Base-by-base conservation (phyloP, 2,329 filamentous ascomycete species). In the Dothiorella sarmentorum region DNA sequence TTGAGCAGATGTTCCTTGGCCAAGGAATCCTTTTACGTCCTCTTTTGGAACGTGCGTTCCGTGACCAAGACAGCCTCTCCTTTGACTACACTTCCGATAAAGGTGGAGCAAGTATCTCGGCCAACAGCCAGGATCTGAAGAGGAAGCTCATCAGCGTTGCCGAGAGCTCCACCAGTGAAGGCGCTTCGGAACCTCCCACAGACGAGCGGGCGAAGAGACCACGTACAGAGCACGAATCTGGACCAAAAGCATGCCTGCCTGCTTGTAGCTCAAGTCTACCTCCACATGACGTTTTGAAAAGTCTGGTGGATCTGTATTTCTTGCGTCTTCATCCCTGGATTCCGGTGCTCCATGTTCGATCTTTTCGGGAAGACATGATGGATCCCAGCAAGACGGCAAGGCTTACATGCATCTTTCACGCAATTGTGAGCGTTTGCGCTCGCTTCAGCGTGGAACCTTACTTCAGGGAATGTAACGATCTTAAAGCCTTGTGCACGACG, bases 281-380 rank as follows among this genome's bases (percentile, higher is more conserved):
- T 7, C 59, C 63, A 40, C 10, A 57, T 31, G 66, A 68, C n/a
- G 38, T 71, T 1, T 58, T 71, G 7, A 56, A 64, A 18, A 43
- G 58, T 3, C 55, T 72, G 2, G 66, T 73, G 5, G 67, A 69
- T 5, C 64, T 68, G 7, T 71, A 72, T 55, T 70, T 70, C 45
- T 22, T 43, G 2, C 67, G 67, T 11, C 63, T 71, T 10, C 70
- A 72, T 57, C 69, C 67, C 18, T 72, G 69, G 69, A 72, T 71
- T 33, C 71, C 71, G 0, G 67, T 73, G 11, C 62, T 73, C 7
- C 70, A 73, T 51, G 64, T 69, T 2, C 60, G 56, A 4, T 62
- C 62, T 26, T 73, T 73, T 40, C 68, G 69, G 2, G 61, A 66
- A 40, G 62, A 63, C 9, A 63, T 72, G 53, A 43, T 53, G 29